These are phyloP conservation scores for Epichloe scottii DNA, from an alignment of 2,329 filamentous ascomycete species.

Conservation along the genomic window DNA sequence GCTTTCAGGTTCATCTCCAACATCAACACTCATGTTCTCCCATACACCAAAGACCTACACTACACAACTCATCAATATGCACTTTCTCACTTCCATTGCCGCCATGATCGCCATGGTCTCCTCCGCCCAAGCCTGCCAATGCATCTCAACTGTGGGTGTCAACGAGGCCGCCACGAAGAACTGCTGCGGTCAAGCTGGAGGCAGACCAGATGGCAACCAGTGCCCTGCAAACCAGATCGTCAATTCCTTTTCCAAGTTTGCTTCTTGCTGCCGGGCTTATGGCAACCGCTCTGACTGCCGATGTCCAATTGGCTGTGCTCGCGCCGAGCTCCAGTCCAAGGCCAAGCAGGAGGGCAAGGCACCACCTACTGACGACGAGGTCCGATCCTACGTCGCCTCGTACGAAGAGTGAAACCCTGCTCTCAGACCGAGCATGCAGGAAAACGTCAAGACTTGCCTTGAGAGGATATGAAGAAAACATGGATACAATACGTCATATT, in stretches of 20 bases:
- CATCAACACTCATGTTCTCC: neutral
- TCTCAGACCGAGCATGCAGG: no score
- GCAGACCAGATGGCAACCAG: neutral
- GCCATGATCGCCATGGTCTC: neutral
- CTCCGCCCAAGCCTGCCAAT: slow-evolving; percentile 4
- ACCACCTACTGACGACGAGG: neutral
- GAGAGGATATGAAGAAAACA: no score
- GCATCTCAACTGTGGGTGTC: neutral
- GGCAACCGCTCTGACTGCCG: slow-evolving; percentile 1
- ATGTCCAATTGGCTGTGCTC: slow-evolving; percentile 2
- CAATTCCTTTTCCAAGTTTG: no score
- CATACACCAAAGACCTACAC: neutral
- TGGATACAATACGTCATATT: no score
- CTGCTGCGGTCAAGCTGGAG: slow-evolving; percentile 3
- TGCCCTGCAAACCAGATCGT: neutral
- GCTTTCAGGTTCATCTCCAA: neutral
- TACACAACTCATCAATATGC: neutral
- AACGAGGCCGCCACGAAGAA: slow-evolving; percentile 1
- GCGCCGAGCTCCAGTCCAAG: neutral
- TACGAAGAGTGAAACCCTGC: neutral
- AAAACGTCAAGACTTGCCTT: no score
- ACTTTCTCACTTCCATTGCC: slow-evolving; percentile 1
- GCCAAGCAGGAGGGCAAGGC: neutral
- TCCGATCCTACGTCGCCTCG: neutral
- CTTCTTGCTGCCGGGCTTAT: neutral